These are phyloP conservation scores for Adenanthera pavonina DNA, from an alignment of 306 rosid genomes.

Conservation along the genomic window DNA sequence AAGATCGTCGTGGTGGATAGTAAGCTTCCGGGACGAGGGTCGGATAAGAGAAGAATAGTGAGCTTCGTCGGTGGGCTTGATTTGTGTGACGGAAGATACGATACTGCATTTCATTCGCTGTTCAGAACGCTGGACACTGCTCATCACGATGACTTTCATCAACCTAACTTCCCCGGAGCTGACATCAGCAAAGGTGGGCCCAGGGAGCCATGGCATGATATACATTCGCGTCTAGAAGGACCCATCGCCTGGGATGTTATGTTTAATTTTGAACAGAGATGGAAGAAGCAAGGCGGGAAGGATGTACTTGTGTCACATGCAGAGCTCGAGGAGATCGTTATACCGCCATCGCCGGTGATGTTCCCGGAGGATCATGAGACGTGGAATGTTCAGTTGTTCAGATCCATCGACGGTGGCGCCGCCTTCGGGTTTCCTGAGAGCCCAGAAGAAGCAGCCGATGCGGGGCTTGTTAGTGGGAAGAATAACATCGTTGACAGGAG, in stretches of 20 bases:
- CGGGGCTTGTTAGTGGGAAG: slow-evolving; percentile 71
- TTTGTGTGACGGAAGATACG: slow-evolving; percentile 79
- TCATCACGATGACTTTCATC: slow-evolving; percentile 72
- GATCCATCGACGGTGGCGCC: slow-evolving; percentile 79
- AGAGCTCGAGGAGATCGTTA: slow-evolving; percentile 56
- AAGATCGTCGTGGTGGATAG: slow-evolving; percentile 71
- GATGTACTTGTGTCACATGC: slow-evolving; percentile 55
- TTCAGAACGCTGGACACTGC: slow-evolving; percentile 68
- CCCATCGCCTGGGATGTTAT: slow-evolving; percentile 78
- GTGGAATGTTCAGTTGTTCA: slow-evolving; percentile 72
- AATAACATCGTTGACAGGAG: slow-evolving; percentile 68
- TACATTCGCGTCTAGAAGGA: slow-evolving; percentile 71
- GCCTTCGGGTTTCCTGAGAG: slow-evolving; percentile 74
- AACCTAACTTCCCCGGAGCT: slow-evolving; percentile 63
- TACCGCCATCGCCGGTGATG: slow-evolving; percentile 70
- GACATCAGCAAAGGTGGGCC: slow-evolving; percentile 66
- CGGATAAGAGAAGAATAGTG: slow-evolving; percentile 55
- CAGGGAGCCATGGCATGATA: slow-evolving; percentile 78
- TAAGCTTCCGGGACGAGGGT: slow-evolving; percentile 51
- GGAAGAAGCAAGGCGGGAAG: slow-evolving; percentile 75
- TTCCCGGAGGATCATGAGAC: slow-evolving; percentile 63
- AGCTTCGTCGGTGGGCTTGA: slow-evolving; percentile 77
- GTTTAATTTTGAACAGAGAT: slow-evolving; percentile 72
- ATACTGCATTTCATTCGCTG: slow-evolving; percentile 67
- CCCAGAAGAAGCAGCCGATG: slow-evolving; percentile 70